Conservation (phyloP, 352 stramenopile genomes). For the Pythium phragmiticola region DNA sequence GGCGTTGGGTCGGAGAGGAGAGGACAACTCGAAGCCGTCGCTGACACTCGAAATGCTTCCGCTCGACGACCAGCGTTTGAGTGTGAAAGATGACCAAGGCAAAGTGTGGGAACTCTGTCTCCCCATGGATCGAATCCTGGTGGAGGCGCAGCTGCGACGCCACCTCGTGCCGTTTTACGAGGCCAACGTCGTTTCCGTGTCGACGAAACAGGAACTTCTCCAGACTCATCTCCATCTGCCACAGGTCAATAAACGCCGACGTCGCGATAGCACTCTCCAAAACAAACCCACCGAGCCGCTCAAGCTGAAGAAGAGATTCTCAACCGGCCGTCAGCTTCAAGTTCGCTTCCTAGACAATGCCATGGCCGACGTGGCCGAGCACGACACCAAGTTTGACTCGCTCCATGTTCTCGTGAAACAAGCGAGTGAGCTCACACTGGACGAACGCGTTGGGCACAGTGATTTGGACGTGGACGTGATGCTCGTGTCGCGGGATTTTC, state of each 20-base stretch:
- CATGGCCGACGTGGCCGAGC: conserved; percentile 21
- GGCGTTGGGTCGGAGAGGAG: conserved; percentile 30
- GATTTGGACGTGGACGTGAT: conserved; percentile 43
- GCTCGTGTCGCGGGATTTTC: conserved; percentile 53
- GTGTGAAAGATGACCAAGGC: conserved; percentile 31
- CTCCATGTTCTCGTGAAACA: conserved; percentile 46
- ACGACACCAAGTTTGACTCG: conserved; percentile 48
- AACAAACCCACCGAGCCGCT: conserved; percentile 18
- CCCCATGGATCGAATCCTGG: conserved; percentile 37
- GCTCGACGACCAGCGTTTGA: conserved; percentile 49
- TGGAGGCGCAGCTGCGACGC: conserved; percentile 47
- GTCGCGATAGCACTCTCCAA: conserved; percentile 22
- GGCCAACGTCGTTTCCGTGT: conserved; percentile 26
- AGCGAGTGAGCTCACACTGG: conserved; percentile 47
- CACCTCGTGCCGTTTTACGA: conserved; percentile 36
- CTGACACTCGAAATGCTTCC: conserved; percentile 42
- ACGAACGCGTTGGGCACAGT: conserved; percentile 29
- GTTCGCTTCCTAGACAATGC: conserved; percentile 23
- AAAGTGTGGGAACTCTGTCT: conserved; percentile 45
- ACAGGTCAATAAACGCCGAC: conserved; percentile 18
- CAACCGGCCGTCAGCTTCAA: conserved; percentile 18
- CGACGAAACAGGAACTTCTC: conserved; percentile 2
- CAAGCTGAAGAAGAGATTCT: conserved; percentile 12
- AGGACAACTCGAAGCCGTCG: conserved; percentile 27
- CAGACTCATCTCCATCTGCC: background rate